Evolutionary conservation across 164 flowering plant genomes (phyloP).

Genomic region (Tetracentron sinense): DNA sequence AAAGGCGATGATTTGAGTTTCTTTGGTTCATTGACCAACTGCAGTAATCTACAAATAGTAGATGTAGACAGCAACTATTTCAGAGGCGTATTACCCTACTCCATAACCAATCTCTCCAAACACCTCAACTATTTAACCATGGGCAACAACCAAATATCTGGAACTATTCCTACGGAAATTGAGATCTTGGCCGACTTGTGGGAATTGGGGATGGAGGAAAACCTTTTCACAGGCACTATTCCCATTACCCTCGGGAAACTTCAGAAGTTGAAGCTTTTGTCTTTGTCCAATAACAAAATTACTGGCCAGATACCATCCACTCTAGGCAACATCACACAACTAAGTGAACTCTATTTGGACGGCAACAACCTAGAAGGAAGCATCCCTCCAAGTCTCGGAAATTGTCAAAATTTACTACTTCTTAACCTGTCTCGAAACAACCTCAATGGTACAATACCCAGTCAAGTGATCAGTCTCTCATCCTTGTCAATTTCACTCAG

Average conservation of each 20-base stretch:
- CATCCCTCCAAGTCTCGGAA: slow-evolving; percentile 10
- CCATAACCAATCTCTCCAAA: background rate
- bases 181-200: background rate
- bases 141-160: background rate
- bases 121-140: background rate
- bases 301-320: slow-evolving; percentile 4
- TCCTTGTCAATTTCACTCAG: background rate
- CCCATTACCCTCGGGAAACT: slow-evolving; percentile 6
- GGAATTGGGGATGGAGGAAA: background rate
- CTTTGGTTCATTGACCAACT: too few species aligned
- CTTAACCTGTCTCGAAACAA: slow-evolving; percentile 16
- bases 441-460: background rate
- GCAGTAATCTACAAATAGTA: background rate
- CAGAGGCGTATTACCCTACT: background rate
- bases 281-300: background rate
- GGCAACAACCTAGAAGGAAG: slow-evolving; percentile 3
- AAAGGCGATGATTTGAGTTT: too few species aligned
- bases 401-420: background rate
- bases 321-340: background rate
- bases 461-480: background rate
- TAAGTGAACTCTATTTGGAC: background rate
- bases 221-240: background rate
- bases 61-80: background rate
- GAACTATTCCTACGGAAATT: background rate
- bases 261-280: background rate